Conservation (phyloP, 2,329 filamentous ascomycete species). For the Aspergillus sp. region DNA sequence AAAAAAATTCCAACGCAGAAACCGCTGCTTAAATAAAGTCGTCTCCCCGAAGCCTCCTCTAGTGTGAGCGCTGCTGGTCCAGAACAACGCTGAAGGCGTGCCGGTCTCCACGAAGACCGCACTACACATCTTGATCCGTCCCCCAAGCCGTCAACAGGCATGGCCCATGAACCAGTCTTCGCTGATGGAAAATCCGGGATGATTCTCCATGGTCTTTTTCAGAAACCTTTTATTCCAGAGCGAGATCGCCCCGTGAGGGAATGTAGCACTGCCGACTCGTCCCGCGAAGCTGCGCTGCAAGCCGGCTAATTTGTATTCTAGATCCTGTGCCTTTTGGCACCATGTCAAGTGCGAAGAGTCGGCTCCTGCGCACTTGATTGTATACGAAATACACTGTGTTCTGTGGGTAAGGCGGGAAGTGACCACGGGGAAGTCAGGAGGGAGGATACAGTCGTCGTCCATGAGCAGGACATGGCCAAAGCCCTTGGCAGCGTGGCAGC, state of each 20-base stretch:
- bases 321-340: constrained; percentile 50
- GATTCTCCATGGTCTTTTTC: constrained; percentile 47
- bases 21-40: constrained; percentile 54
- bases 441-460: constrained; percentile 52
- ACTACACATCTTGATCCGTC: constrained; percentile 51
- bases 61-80: constrained; percentile 39
- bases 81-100: constrained; percentile 45
- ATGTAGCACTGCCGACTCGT: constrained; percentile 48
- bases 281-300: constrained; percentile 48
- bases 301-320: constrained; percentile 55
- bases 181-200: constrained; percentile 52
- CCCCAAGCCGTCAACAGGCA: constrained; percentile 46
- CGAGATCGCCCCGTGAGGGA: constrained; percentile 53
- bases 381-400: constrained; percentile 51
- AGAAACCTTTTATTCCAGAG: constrained; percentile 51
- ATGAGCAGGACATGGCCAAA: constrained; percentile 51
- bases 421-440: constrained; percentile 50
- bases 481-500: constrained; percentile 45
- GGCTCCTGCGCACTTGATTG: constrained; percentile 39
- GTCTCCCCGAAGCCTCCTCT: constrained; percentile 54
- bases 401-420: constrained; percentile 43
- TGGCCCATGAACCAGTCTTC: constrained; percentile 57
- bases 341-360: constrained; percentile 33
- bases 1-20: constrained; percentile 55
- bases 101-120: constrained; percentile 54